Base-by-base conservation (phyloP, 768 basidiomycete species). In the Ramaria rubella region DNA sequence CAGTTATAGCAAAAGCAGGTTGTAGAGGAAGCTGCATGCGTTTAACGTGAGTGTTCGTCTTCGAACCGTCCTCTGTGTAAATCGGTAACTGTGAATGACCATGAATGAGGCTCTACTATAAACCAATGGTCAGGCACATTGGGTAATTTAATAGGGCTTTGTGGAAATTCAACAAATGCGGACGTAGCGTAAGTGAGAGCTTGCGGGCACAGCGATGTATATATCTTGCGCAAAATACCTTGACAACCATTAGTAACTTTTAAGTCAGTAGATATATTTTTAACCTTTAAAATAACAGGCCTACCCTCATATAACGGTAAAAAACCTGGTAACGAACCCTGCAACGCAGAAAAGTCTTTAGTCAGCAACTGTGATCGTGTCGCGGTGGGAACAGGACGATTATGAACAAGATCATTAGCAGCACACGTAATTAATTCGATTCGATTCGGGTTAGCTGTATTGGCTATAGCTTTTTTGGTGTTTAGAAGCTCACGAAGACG, bases 231-330 rank as follows among this genome's bases (percentile, higher is more conserved):
- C 19, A 45, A 12, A 45, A 45, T 45, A 12, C 44, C 44, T 45
- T 45, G 44, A 2, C 15, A n/a, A 38, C 43, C 43, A 45, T 72
- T 71, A 0, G 65, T 64, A 15, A 73, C 58, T 0, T 62, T 62
- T 2, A 72, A 52, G 3, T 71, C 69, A 1, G 66, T 69, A 1
- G 65, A 69, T 2, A 72, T 11, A 40, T 72, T 72, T 15, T 34
- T 29, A 0, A 7, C n/a, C 0, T 58, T 52, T 0, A 77, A 58
- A 49, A 75, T 64, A 0, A 77, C 70, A 1, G 72, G 73, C 73
- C 76, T 75, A 0, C 74, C 75, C 4, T 69, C 63, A 0, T 68
- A 69, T 0, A 77, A 44, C 0, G 73, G 75, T 1, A 76, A 49
- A 8, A 61, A 57, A 1, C 71, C 69, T 0, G 73, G 60, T 0